A percentile compares a stretch with the other conserved stretches of the same genome.
phyloP scores from a whole-genome alignment of 2,329 filamentous ascomycete species.

The Polytolypa hystricis region DNA sequence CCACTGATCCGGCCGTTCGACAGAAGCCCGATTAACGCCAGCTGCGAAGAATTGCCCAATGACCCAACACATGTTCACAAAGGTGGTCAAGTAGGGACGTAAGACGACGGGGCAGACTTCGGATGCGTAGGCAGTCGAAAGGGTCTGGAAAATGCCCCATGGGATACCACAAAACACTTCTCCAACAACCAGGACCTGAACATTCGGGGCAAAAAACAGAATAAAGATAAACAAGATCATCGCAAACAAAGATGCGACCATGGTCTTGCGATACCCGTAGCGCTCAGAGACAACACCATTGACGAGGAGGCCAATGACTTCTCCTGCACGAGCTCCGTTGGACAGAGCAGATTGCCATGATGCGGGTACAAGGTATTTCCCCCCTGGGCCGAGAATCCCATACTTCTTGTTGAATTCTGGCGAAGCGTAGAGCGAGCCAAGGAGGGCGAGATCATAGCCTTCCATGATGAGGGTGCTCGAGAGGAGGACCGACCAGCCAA shows the following conservation, averaged over 20 bases:
- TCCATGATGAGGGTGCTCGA: slow-evolving; percentile 20
- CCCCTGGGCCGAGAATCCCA: slow-evolving; percentile 31
- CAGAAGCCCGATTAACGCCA: slow-evolving; percentile 24
- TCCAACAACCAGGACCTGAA: neutral
- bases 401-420: slow-evolving; percentile 46
- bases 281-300: slow-evolving; percentile 29
- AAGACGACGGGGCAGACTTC: slow-evolving; percentile 28
- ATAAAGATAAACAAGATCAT: slow-evolving; percentile 20
- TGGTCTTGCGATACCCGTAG: slow-evolving; percentile 20
- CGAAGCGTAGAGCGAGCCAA: slow-evolving; percentile 51
- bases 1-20: slow-evolving; percentile 23
- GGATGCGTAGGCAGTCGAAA: slow-evolving; percentile 27
- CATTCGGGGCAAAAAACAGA: slow-evolving; percentile 15
- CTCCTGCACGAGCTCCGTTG: slow-evolving; percentile 23
- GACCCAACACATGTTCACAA: slow-evolving; percentile 32
- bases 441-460: slow-evolving; percentile 53
- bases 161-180: slow-evolving; percentile 32
- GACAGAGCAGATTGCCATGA: slow-evolving; percentile 27
- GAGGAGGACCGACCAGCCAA: slow-evolving; percentile 23
- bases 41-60: slow-evolving; percentile 30
- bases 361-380: slow-evolving; percentile 32
- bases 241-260: slow-evolving; percentile 12
- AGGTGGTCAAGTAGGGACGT: slow-evolving; percentile 24
- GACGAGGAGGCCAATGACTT: slow-evolving; percentile 34
- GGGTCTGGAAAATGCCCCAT: slow-evolving; percentile 25